phyloP scores from a whole-genome alignment of 495 filamentous ascomycete genomes.

The Neurospora sp. region DNA sequence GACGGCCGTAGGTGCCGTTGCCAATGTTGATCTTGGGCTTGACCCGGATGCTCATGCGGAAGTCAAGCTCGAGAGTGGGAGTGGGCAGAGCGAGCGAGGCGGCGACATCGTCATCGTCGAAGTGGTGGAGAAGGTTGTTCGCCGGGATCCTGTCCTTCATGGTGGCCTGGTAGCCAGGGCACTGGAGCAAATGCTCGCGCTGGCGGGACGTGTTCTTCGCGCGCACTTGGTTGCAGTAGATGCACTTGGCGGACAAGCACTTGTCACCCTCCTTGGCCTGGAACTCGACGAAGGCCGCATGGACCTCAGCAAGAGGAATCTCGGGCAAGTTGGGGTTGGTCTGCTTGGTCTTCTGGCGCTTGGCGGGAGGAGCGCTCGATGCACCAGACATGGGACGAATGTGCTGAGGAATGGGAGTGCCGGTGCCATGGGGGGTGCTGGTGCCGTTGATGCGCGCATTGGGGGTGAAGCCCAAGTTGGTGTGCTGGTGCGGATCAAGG shows the following conservation, averaged over 20 bases:
- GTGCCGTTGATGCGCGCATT: conserved; percentile 23
- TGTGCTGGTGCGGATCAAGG: background rate
- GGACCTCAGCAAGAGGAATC: conserved; percentile 18
- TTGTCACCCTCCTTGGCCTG: conserved; percentile 21
- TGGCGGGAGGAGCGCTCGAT: conserved; percentile 16
- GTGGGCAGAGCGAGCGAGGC: conserved; percentile 17
- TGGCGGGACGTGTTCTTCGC: conserved; percentile 26
- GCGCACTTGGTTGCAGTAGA: conserved; percentile 17
- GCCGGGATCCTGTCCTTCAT: conserved; percentile 21
- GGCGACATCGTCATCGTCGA: conserved; percentile 22
- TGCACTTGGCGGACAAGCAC: conserved; percentile 16
- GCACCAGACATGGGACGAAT: conserved; percentile 6
- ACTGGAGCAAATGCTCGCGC: conserved; percentile 19
- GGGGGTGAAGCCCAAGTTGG: conserved; percentile 17
- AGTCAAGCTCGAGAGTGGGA: conserved; percentile 19
- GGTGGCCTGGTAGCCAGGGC: conserved; percentile 15
- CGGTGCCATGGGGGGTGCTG: conserved; percentile 16
- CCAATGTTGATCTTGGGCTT: conserved; percentile 22
- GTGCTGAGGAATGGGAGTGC: conserved; percentile 12
- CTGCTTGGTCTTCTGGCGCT: conserved; percentile 17
- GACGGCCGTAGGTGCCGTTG: conserved; percentile 5
- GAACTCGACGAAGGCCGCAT: conserved; percentile 24
- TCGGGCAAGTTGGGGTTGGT: conserved; percentile 10
- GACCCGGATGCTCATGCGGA: conserved; percentile 21
- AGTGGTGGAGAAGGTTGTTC: conserved; percentile 20